Evolutionary conservation across 306 rosid genomes (phyloP), one percentile per base, ranked within the genome.

Genomic region (Fragaria ananassa): DNA sequence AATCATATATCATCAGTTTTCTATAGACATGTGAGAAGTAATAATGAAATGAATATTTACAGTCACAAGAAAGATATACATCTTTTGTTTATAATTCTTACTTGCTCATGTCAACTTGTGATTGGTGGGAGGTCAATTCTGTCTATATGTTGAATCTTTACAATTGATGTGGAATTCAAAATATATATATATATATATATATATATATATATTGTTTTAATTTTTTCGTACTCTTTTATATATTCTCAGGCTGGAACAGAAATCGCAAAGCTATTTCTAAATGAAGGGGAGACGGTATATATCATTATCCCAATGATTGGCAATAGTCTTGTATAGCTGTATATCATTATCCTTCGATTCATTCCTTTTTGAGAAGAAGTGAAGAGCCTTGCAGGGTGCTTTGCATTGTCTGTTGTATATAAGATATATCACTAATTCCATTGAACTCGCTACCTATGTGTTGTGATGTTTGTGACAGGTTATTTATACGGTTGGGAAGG

Each of bases 401-500:
- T 77, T 68, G 56, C 25, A 5, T 41, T 35, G 17, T 62, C 42
- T 23, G 23, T 74, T 74, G 54, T 15, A 60, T 62, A 6, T 49
- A 29, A 61, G 65, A 25, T 58, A 23, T 34, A 17, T 18, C 51
- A 54, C 12, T 62, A 34, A n/a, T 12, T 83, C 41, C 62, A 42
- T 35, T 17, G 31, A 49, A 64, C 68, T 25, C 34, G 46, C 69
- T 76, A 27, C 75, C 75, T 74, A 54, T 10, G 54, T 39, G 65
- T 63, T 61, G 50, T 80, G 78, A 77, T 44, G 37, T 74, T 81
- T 79, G 39, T 77, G 78, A 21, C 89, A 95, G 98, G 96, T 95
- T 81, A 95, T 89, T 84, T 90, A 92, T 83, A 95, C 98, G 10
- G 97, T 75, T 76, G 98, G 97, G 82, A 95, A 94, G 85, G 97